phyloP scores from a whole-genome alignment of 331 rosid species.

The Pyracantha coccinea region DNA sequence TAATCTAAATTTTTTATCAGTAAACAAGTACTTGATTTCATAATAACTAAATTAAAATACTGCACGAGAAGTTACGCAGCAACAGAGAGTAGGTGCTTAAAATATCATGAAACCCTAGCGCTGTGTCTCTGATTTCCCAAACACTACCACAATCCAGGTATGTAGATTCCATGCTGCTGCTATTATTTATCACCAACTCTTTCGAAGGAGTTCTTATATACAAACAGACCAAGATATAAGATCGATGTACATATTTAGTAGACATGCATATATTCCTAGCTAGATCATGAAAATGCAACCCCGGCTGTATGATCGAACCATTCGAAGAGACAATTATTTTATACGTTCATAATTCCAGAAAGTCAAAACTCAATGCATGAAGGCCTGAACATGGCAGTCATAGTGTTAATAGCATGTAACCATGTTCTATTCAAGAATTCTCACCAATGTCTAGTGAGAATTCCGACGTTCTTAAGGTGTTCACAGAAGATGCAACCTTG shows the following conservation, averaged over 20 bases:
- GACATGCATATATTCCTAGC: slow-evolving; percentile 11
- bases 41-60: not conserved
- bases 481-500: not conserved
- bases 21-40: not conserved
- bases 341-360: not conserved
- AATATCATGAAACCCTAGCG: slow-evolving; percentile 4
- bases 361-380: not conserved
- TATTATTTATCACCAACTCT: slow-evolving; percentile 17
- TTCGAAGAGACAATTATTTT: not conserved
- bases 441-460: not conserved
- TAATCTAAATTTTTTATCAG: not conserved
- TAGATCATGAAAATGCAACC: slow-evolving; percentile 7
- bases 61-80: not conserved
- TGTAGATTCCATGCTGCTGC: slow-evolving; percentile 20
- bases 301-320: not conserved
- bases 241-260: not conserved
- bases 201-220: not conserved
- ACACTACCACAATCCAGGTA: slow-evolving; percentile 17
- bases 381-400: not conserved
- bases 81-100: slow-evolving; percentile 18
- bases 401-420: not conserved
- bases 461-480: slow-evolving; percentile 4
- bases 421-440: not conserved
- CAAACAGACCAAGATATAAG: not conserved
- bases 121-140: slow-evolving; percentile 29